A percentile compares a stretch with the other conserved stretches of the same genome.
These are phyloP conservation scores for Cyberlindnera euphorbiiphila DNA, from an alignment of 805 yeast genomes.

Conservation along the genomic window DNA sequence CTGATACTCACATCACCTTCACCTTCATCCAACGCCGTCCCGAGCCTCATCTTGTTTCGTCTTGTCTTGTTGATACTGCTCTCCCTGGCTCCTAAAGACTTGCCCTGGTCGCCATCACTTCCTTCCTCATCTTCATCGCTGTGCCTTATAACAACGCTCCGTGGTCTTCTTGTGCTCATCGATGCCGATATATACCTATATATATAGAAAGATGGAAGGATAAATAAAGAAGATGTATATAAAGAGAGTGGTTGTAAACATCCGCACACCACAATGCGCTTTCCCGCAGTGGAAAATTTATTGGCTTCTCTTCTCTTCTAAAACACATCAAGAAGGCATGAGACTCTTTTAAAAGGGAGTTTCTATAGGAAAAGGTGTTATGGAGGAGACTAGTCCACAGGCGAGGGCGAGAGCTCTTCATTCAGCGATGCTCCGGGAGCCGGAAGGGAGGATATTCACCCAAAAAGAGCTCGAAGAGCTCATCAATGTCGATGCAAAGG, in stretches of 20 bases:
- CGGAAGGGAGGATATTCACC: constrained; percentile 48
- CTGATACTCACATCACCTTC: no score
- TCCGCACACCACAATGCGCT: neutral
- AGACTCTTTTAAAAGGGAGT: neutral
- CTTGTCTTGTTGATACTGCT: no score
- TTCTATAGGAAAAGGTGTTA: neutral
- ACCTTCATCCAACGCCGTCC: neutral
- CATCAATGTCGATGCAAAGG: constrained; percentile 40
- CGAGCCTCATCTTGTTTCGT: neutral
- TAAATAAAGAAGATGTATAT: no score
- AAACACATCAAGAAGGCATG: constrained; percentile 3
- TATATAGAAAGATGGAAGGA: no score
- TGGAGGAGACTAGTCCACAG: neutral
- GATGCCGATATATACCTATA: no score
- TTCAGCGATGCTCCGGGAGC: constrained; percentile 53
- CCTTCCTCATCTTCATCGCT: constrained; percentile 10
- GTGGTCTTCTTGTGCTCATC: constrained; percentile 22
- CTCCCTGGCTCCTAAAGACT: no score
- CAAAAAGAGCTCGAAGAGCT: constrained; percentile 65
- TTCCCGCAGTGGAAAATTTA: neutral
- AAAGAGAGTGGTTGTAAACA: neutral
- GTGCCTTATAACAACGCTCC: constrained; percentile 15
- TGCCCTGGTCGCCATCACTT: no score
- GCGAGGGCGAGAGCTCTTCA: constrained; percentile 43
- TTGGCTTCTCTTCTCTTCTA: neutral